These are phyloP conservation scores for Leucocoprinus sp. DNA, from an alignment of 768 basidiomycete species.

Conservation along the genomic window DNA sequence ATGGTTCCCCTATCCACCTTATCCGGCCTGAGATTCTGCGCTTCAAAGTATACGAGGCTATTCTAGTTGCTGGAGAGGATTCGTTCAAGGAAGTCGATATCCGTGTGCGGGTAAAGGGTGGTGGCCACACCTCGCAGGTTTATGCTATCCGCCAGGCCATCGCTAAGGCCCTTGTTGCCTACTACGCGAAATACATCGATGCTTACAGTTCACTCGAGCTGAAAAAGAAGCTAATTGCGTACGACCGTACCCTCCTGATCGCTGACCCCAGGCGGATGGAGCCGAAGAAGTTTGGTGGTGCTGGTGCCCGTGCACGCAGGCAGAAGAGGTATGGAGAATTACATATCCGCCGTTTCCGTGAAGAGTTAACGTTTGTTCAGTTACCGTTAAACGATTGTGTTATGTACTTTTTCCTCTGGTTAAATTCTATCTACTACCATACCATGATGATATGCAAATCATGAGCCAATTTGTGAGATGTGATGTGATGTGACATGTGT, in stretches of 20 bases:
- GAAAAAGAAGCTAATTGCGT: slow-evolving; percentile 96
- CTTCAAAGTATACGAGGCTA: slow-evolving; percentile 96
- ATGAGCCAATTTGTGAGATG: slow-evolving; percentile 14
- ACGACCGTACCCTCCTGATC: slow-evolving; percentile 86
- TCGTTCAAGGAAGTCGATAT: slow-evolving; percentile 85
- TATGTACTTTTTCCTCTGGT: slow-evolving; percentile 32
- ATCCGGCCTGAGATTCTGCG: slow-evolving; percentile 93
- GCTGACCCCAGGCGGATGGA: slow-evolving; percentile 97
- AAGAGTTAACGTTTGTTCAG: slow-evolving; percentile 29
- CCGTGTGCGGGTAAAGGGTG: slow-evolving; percentile 96
- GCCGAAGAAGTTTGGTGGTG: slow-evolving; percentile 99
- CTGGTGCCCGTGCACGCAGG: slow-evolving; percentile 95
- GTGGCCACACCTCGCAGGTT: slow-evolving; percentile 98
- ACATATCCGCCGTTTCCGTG: neutral
- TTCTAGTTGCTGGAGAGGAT: slow-evolving; percentile 90
- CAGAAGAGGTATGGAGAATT: slow-evolving; percentile 74
- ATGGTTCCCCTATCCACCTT: slow-evolving; percentile 94
- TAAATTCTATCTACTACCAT: slow-evolving; percentile 30
- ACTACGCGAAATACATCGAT: slow-evolving; percentile 98
- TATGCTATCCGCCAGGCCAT: slow-evolving; percentile 99
- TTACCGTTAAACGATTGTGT: slow-evolving; percentile 59
- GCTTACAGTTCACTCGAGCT: slow-evolving; percentile 95
- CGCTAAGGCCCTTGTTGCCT: slow-evolving; percentile 94
- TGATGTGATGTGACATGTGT: slow-evolving; percentile 3
- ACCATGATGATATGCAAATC: slow-evolving; percentile 18